phyloP scores from a whole-genome alignment of 306 rosid species.

The Cucurbita pepo region DNA sequence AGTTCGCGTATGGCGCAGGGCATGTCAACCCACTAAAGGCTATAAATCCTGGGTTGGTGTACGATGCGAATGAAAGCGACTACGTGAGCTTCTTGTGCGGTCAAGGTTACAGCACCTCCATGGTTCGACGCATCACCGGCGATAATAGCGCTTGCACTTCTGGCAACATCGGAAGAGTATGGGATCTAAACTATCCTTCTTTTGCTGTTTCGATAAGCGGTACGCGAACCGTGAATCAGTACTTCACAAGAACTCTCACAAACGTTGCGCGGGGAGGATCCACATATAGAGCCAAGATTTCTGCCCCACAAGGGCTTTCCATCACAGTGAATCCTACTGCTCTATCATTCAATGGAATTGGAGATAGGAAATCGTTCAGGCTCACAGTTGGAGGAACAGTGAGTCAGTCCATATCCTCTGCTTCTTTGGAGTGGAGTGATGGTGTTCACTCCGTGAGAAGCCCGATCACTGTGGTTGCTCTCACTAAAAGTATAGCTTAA shows the following conservation, averaged over 20 bases:
- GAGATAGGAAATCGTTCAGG: not conserved
- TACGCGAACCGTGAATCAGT: not conserved
- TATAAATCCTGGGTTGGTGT: constrained; percentile 17
- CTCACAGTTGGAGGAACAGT: not conserved
- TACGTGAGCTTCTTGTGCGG: constrained; percentile 21
- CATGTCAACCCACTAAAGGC: constrained; percentile 17
- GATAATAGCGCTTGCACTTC: constrained; percentile 7
- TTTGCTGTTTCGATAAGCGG: not conserved
- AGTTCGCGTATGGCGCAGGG: constrained; percentile 34
- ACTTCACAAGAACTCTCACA: constrained; percentile 18
- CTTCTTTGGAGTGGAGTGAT: not conserved
- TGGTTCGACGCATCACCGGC: constrained; percentile 2
- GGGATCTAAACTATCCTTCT: constrained; percentile 31
- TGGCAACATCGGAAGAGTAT: not conserved
- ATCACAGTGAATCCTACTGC: not conserved
- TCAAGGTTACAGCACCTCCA: constrained; percentile 6
- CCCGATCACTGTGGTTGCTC: not conserved
- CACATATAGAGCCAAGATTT: not conserved
- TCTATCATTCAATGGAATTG: not conserved
- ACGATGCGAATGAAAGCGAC: constrained; percentile 19
- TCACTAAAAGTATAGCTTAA: no score
- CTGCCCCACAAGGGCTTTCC: not conserved
- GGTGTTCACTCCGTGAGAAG: not conserved
- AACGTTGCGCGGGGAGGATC: constrained; percentile 6
- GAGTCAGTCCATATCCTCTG: not conserved